Percentiles rank a stretch among this genome's conserved stretches.
Evolutionary conservation across 2,329 filamentous ascomycete genomes (phyloP).

Genomic region (Davidsoniella virescens): DNA sequence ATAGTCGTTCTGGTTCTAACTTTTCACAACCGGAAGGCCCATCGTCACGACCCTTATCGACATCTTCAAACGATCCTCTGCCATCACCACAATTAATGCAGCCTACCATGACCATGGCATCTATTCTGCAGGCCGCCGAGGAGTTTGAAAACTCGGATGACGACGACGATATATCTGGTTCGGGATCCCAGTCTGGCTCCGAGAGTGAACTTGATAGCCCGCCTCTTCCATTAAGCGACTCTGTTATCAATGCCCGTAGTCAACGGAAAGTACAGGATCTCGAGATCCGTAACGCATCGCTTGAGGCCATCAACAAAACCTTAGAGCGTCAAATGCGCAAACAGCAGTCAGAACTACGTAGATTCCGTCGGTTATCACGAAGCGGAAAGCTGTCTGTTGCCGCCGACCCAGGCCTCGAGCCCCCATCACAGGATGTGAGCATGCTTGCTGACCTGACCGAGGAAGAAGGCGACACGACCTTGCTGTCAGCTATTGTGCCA

Average conservation of each 20-base stretch:
- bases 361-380: conserved; percentile 72
- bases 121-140: conserved; percentile 39
- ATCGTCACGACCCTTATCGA: conserved; percentile 16
- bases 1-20: conserved; percentile 6
- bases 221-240: conserved; percentile 34
- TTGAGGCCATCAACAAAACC: conserved; percentile 87
- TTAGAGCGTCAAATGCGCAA: conserved; percentile 83
- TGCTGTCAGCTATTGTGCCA: not conserved
- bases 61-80: conserved; percentile 1
- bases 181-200: conserved; percentile 5
- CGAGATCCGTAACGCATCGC: conserved; percentile 88
- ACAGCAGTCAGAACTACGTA: conserved; percentile 72
- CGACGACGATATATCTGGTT: not conserved
- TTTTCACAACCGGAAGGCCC: conserved; percentile 7
- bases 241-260: conserved; percentile 72
- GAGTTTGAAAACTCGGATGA: conserved; percentile 23
- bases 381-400: conserved; percentile 55
- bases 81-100: conserved; percentile 11
- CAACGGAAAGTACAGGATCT: conserved; percentile 93
- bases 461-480: conserved; percentile 19
- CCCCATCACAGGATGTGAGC: conserved; percentile 26
- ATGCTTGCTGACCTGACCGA: conserved; percentile 35
- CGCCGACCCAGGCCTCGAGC: conserved; percentile 26
- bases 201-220: conserved; percentile 9
- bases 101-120: conserved; percentile 33